Base-by-base conservation (phyloP, 2,329 filamentous ascomycete species). In the Drechslerella stenobrocha region DNA sequence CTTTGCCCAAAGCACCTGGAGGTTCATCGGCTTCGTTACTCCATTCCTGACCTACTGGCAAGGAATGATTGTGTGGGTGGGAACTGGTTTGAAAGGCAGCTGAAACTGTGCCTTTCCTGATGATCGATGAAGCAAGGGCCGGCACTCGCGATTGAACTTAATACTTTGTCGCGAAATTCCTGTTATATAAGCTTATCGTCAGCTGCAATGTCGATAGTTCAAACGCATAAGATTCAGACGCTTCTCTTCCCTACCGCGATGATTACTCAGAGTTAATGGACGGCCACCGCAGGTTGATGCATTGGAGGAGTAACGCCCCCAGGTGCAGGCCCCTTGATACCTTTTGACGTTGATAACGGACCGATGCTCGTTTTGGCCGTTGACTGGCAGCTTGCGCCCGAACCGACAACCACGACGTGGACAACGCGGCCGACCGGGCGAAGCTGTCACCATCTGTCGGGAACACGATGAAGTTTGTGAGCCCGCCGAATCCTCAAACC, bases 401-500 rank as follows among this genome's bases (percentile, higher is more conserved):
- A 37, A 37, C 15, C 15, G 37, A 42, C 37, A 18, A 42, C 15
- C 13, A 20, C 37, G 8, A 42, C 37, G 18, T 18, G 37, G n/a
- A 52, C 48, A 37, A 45, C 23, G 23, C 37, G 26, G 8, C n/a
- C 11, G 4, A 8, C 15, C 3, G 20, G 26, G 46, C 18, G 22
- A 11, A 7, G 15, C 5, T n/a, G 34, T n/a, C n/a, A n/a, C n/a
- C n/a, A n/a, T n/a, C n/a, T n/a, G n/a, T n/a, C n/a, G n/a, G n/a
- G n/a, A n/a, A 3, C 42, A 15, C 30, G 22, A 61, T 61, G 58
- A 61, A 61, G 50, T 61, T 52, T 52, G 58, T 48, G 7, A 52
- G 26, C 7, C 59, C 59, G 30, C 59, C 59, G 24, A 57, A 64
- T 26, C 59, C 26, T n/a, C 61, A 66, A 28, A 66, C 61, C 8